phyloP scores from a whole-genome alignment of 176 grass and related monocot genomes.

The Musa itinerans region DNA sequence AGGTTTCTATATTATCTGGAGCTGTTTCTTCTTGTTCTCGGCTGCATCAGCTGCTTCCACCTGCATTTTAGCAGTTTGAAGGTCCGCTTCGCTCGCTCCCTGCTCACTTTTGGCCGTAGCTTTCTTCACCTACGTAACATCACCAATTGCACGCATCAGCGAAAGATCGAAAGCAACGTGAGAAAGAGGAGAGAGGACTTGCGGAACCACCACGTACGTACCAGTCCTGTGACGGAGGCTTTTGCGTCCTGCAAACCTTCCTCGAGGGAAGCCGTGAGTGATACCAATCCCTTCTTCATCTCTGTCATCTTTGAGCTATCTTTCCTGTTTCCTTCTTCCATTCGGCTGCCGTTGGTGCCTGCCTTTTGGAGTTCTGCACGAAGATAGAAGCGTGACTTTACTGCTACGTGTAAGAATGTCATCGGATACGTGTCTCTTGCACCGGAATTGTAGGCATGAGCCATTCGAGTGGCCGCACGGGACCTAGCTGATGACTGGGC shows the following conservation, averaged over 20 bases:
- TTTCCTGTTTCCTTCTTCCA: background rate
- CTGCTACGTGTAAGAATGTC: too few relatives aligned
- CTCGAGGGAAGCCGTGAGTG: background rate
- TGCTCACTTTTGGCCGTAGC: conserved; percentile 16
- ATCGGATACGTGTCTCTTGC: too few relatives aligned
- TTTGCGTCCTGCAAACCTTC: conserved; percentile 12
- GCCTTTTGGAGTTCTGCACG: too few relatives aligned
- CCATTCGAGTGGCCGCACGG: too few relatives aligned
- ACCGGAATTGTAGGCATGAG: too few relatives aligned
- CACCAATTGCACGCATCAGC: background rate
- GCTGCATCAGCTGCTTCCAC: conserved; percentile 24
- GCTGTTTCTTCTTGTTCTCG: conserved; percentile 21
- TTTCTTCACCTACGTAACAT: conserved; percentile 17
- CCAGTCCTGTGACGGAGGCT: conserved; percentile 11
- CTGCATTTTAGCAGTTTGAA: conserved; percentile 13
- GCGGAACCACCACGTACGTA: background rate
- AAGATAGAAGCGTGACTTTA: too few relatives aligned
- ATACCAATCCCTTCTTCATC: conserved; percentile 6
- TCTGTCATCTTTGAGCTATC: background rate
- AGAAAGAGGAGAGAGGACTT: background rate
- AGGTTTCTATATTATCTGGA: conserved; percentile 1
- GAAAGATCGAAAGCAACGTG: background rate
- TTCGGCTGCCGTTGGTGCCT: background rate
- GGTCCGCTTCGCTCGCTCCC: conserved; percentile 22
- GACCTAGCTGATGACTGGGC: too few relatives aligned